These are phyloP conservation scores for Trichoderma sp. DNA, from an alignment of 2,329 filamentous ascomycete genomes.

Conservation along the genomic window DNA sequence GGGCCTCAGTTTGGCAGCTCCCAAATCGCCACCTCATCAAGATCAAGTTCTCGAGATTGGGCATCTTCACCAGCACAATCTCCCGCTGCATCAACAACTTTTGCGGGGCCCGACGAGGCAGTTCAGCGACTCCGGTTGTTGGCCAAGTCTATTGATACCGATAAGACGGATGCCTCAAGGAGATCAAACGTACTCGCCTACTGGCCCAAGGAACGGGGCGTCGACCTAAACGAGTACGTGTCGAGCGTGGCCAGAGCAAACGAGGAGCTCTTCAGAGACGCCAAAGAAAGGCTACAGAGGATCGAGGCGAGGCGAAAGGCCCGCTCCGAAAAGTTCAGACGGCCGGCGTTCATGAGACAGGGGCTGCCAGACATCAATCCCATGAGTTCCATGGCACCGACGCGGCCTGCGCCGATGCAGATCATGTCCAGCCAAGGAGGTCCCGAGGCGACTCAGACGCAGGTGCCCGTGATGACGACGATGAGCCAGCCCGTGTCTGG, in stretches of 20 bases:
- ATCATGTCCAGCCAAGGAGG: slow-evolving; percentile 44
- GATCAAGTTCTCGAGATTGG: slow-evolving; percentile 25
- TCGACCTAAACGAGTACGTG: slow-evolving; percentile 42
- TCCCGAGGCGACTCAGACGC: slow-evolving; percentile 42
- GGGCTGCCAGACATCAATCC: slow-evolving; percentile 29
- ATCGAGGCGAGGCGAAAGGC: slow-evolving; percentile 42
- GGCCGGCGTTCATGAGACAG: slow-evolving; percentile 37
- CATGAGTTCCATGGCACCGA: slow-evolving; percentile 27
- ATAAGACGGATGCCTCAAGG: slow-evolving; percentile 36
- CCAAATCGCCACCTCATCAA: slow-evolving; percentile 1
- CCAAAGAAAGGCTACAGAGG: slow-evolving; percentile 40
- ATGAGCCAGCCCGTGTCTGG: slow-evolving; percentile 53
- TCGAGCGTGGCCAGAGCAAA: slow-evolving; percentile 44
- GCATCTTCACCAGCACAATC: slow-evolving; percentile 34
- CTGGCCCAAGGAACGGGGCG: slow-evolving; percentile 46
- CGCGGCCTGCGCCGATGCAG: slow-evolving; percentile 33
- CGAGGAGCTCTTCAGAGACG: slow-evolving; percentile 42
- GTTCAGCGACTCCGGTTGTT: slow-evolving; percentile 43
- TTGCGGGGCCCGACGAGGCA: slow-evolving; percentile 36
- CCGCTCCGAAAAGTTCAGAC: slow-evolving; percentile 41
- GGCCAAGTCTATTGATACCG: slow-evolving; percentile 37
- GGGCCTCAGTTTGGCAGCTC: slow-evolving; percentile 24
- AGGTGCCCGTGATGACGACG: slow-evolving; percentile 34
- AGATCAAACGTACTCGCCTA: slow-evolving; percentile 40
- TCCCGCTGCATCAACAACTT: slow-evolving; percentile 31